Percentiles rank a stretch among this genome's conserved stretches.
Evolutionary conservation across 495 filamentous ascomycete genomes (phyloP).

Genomic region (Pseudoneurospora amorphoporcata): DNA sequence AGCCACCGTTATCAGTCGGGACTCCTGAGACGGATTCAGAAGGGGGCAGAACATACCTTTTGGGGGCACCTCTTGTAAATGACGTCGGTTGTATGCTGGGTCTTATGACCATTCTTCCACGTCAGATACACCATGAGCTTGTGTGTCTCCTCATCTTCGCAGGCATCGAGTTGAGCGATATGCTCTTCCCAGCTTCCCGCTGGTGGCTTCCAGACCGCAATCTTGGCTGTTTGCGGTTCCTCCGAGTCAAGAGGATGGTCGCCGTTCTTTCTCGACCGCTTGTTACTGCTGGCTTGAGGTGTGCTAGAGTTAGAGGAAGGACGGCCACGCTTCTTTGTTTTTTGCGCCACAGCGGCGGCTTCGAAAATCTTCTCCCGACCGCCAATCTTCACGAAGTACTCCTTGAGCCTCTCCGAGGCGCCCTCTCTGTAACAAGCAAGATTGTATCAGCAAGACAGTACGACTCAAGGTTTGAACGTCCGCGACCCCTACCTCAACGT

Average conservation of each 20-base stretch:
- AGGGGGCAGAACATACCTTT: slow-evolving; percentile 32
- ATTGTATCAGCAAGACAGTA: slow-evolving; percentile 1
- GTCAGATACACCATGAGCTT: slow-evolving; percentile 41
- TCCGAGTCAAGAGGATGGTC: slow-evolving; percentile 21
- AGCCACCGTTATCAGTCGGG: neutral
- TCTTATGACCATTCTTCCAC: slow-evolving; percentile 49
- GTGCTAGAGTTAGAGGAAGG: slow-evolving; percentile 17
- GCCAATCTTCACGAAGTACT: slow-evolving; percentile 36
- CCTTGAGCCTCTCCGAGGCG: slow-evolving; percentile 32
- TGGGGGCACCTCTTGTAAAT: slow-evolving; percentile 52
- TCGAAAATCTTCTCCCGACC: slow-evolving; percentile 44
- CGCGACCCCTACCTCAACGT: slow-evolving; percentile 37
- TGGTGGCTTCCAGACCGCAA: slow-evolving; percentile 40
- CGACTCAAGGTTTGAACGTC: neutral
- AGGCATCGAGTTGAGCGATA: slow-evolving; percentile 44
- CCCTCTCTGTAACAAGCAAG: slow-evolving; percentile 24
- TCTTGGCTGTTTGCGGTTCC: slow-evolving; percentile 25
- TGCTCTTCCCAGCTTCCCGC: slow-evolving; percentile 49
- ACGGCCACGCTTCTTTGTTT: slow-evolving; percentile 38
- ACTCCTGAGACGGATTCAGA: neutral
- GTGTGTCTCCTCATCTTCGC: slow-evolving; percentile 39
- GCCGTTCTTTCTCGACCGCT: slow-evolving; percentile 27
- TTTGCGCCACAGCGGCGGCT: slow-evolving; percentile 24
- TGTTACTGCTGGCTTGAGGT: slow-evolving; percentile 18
- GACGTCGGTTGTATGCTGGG: slow-evolving; percentile 44